A percentile compares a stretch with the other conserved stretches of the same genome.
Conservation (phyloP, 106 monocot genomes). For the Apostasia shenzhenica region DNA sequence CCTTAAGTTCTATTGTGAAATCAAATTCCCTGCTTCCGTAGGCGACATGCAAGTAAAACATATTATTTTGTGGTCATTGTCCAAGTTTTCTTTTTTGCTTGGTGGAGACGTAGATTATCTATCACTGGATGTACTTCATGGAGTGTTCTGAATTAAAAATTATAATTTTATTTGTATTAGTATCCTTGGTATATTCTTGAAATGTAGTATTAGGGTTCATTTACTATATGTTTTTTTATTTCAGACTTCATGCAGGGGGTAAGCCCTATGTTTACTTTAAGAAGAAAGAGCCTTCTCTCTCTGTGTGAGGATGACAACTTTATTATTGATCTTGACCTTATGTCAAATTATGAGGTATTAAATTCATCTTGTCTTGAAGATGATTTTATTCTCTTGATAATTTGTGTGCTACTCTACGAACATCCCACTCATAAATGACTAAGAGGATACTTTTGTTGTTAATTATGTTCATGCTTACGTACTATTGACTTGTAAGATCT, state of each 20-base stretch:
- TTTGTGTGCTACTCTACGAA: too few species aligned
- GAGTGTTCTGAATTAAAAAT: not conserved
- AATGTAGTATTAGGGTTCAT: not conserved
- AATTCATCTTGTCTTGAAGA: conserved; percentile 2
- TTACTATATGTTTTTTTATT: not conserved
- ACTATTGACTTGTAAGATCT: not conserved
- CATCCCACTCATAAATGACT: too few species aligned
- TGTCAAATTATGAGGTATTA: conserved; percentile 56
- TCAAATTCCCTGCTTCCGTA: too few species aligned
- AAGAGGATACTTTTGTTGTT: not conserved
- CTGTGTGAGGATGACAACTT: conserved; percentile 65
- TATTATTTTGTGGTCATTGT: too few species aligned
- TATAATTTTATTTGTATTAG: not conserved
- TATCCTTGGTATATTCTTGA: not conserved
- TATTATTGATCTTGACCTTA: conserved; percentile 49
- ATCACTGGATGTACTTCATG: not conserved
- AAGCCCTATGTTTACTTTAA: conserved; percentile 39
- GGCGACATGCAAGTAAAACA: too few species aligned
- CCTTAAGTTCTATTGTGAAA: too few species aligned
- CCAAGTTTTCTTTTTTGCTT: too few species aligned
- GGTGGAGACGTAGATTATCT: too few species aligned
- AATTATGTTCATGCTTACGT: not conserved
- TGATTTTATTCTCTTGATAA: not conserved
- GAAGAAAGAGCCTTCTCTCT: conserved; percentile 47
- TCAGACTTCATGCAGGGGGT: conserved; percentile 54